phyloP scores from a whole-genome alignment of 2,329 filamentous ascomycete species.

The Aspergillus aculeatinus region DNA sequence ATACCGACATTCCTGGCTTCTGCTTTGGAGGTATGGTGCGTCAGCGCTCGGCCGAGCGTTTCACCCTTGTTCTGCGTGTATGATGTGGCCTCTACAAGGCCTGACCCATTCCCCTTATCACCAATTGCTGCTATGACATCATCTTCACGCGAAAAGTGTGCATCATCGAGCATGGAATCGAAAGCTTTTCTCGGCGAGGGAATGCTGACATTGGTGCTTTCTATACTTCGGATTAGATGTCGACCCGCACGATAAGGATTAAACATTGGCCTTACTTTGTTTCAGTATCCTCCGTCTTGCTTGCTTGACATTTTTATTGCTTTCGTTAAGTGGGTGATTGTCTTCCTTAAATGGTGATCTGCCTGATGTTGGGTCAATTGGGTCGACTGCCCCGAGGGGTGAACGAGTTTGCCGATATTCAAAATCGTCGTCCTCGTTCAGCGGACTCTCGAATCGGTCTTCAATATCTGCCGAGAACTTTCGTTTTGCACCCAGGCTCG shows the following conservation, averaged over 20 bases:
- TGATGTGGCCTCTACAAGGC: background rate
- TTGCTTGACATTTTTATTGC: constrained; percentile 14
- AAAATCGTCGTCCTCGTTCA: constrained; percentile 32
- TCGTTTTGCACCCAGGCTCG: constrained; percentile 55
- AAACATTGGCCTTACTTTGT: constrained; percentile 39
- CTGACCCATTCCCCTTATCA: background rate
- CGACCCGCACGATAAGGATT: background rate
- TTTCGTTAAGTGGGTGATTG: constrained; percentile 13
- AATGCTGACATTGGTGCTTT: constrained; percentile 52
- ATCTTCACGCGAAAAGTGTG: background rate
- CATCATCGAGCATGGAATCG: background rate
- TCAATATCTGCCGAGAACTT: constrained; percentile 58
- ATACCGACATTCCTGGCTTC: background rate
- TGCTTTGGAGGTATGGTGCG: background rate
- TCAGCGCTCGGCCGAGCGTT: background rate
- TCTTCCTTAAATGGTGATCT: constrained; percentile 19
- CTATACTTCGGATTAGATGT: constrained; percentile 32
- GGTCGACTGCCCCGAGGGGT: constrained; percentile 15
- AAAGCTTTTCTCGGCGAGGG: constrained; percentile 29
- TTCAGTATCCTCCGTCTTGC: constrained; percentile 39
- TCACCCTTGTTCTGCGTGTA: background rate
- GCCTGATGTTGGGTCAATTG: constrained; percentile 9
- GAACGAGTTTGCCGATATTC: constrained; percentile 29
- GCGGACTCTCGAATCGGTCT: constrained; percentile 27
- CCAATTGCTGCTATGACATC: background rate